Evolutionary conservation across 2,329 filamentous ascomycete species (phyloP), one percentile per base, ranked within the genome.

Genomic region (Passalora sequoiae): DNA sequence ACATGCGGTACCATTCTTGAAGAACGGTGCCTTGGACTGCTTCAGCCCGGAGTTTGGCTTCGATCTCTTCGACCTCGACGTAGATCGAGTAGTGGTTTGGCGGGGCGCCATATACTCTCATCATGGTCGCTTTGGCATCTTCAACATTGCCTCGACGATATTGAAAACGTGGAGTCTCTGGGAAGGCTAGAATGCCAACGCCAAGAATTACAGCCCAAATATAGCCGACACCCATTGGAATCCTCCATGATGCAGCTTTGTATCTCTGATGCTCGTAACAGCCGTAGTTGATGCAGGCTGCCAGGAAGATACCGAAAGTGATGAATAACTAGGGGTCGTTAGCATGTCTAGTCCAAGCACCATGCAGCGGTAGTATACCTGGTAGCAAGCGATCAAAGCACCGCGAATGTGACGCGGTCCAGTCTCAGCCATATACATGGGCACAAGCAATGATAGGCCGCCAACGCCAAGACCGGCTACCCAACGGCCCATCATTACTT

Each of bases 361-460:
- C 3, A 21, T 4, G 28, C 3, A n/a, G 13, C 16, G 17, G 41
- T 9, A 28, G 4, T 29, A 19, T 24, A 40, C 42, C 38, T 51
- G 82, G 62, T 84, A 85, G 40, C 73, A 76, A 2, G 75, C 73
- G 20, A 85, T 74, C 17, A 84, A 68, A 7, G 80, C 71, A 56
- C 79, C 80, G 53, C 81, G 77, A 40, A 85, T 76, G 46, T 78
- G 74, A 48, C 78, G 72, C 0, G 81, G 82, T 3, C 77, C 76
- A 43, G 74, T 79, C 64, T 85, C 82, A n/a, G 73, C 76, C 60
- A 83, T 79, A 53, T 19, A 85, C 76, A 85, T 80, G 30, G 79
- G 78, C 2, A 81, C 78, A 16, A 78, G 67, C 27, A 83, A 78
- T 4, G 77, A 81, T 0, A 84, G 68, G 12, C 75, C 72, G 15